These are phyloP conservation scores for Pythium folliculosum DNA, from an alignment of 352 stramenopile genomes.

Conservation along the genomic window DNA sequence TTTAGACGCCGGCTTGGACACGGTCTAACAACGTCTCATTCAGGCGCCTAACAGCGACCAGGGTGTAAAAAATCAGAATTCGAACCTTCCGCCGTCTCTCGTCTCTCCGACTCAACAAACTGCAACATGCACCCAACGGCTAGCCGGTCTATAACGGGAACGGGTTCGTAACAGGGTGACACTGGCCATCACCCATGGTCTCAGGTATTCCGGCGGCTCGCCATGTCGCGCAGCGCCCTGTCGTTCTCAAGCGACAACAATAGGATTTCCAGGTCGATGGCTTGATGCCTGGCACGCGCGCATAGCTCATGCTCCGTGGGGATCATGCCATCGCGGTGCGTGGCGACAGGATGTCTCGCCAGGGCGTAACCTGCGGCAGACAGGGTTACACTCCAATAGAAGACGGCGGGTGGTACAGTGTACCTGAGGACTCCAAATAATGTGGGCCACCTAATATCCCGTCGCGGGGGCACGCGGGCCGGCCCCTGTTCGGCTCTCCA, in stretches of 20 bases:
- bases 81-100: not conserved
- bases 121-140: constrained; percentile 3
- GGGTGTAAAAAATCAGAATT: not conserved
- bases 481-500: constrained; percentile 42
- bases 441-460: constrained; percentile 27
- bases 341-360: not conserved
- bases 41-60: not conserved
- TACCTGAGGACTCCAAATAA: not conserved
- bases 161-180: constrained; percentile 1
- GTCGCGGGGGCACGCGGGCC: no score
- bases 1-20: not conserved
- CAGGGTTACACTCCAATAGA: not conserved
- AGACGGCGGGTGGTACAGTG: constrained; percentile 10
- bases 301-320: not conserved
- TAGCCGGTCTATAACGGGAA: not conserved
- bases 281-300: not conserved
- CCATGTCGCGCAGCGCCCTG: not conserved
- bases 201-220: not conserved
- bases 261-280: not conserved
- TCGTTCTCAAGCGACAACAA: not conserved
- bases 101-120: not conserved
- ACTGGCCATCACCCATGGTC: not conserved
- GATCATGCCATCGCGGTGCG: constrained; percentile 15
- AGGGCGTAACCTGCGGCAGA: not conserved
- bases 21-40: not conserved